Conservation (phyloP, 1,284 basidiomycete genomes). For the Coniferiporia sulphurascens region DNA sequence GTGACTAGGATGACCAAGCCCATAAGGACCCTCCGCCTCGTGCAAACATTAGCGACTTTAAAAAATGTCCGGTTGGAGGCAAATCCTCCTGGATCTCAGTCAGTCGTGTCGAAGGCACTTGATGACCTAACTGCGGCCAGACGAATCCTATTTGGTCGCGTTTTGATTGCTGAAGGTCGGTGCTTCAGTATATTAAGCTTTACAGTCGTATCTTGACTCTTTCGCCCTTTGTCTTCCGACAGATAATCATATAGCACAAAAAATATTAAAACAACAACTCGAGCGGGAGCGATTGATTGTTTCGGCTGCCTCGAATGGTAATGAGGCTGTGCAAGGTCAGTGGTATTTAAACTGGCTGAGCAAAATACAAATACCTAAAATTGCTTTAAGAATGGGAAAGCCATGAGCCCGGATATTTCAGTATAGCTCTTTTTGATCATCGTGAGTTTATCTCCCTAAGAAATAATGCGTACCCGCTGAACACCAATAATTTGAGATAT, state of each 20-base stretch:
- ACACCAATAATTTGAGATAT: slow-evolving; percentile 43
- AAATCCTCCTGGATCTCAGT: slow-evolving; percentile 29
- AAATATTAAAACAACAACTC: slow-evolving; percentile 59
- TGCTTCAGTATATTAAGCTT: background rate
- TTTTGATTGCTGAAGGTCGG: slow-evolving; percentile 64
- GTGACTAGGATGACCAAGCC: slow-evolving; percentile 68
- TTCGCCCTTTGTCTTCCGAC: slow-evolving; percentile 8
- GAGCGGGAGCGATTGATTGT: slow-evolving; percentile 56
- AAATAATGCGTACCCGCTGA: background rate
- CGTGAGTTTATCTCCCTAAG: slow-evolving; percentile 37
- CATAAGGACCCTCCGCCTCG: slow-evolving; percentile 50
- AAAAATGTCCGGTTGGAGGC: slow-evolving; percentile 49
- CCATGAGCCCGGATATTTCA: slow-evolving; percentile 62
- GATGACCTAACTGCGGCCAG: slow-evolving; percentile 43
- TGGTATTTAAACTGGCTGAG: background rate
- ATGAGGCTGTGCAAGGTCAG: slow-evolving; percentile 56
- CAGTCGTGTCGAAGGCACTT: slow-evolving; percentile 36
- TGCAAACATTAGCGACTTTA: slow-evolving; percentile 56
- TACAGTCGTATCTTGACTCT: background rate
- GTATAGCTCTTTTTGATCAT: slow-evolving; percentile 65
- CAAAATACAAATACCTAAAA: background rate
- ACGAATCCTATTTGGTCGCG: slow-evolving; percentile 56
- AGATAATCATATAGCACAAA: slow-evolving; percentile 68
- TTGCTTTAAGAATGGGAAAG: slow-evolving; percentile 52
- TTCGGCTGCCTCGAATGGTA: slow-evolving; percentile 56